Percentiles rank a stretch among this genome's conserved stretches.
Evolutionary conservation across 2,329 filamentous ascomycete genomes (phyloP).

Genomic region (Sarocladiaceae sp.): DNA sequence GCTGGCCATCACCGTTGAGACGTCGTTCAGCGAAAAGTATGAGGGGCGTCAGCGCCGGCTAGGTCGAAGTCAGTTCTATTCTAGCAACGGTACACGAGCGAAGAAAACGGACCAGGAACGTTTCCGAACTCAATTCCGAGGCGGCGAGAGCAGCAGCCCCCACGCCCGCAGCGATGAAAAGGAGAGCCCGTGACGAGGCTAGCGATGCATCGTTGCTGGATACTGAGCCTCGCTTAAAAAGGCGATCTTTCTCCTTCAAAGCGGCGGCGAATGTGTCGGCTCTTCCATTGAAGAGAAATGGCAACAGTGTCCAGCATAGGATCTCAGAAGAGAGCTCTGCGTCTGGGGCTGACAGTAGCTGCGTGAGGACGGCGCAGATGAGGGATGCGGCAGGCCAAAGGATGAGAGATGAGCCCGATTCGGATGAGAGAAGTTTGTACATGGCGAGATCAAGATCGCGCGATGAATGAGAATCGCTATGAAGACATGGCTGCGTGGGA

Average conservation of each 20-base stretch:
- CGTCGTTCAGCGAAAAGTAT: conserved; percentile 8
- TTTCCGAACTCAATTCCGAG: background rate
- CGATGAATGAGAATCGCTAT: background rate
- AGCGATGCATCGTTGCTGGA: too few species aligned
- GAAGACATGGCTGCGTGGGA: too few species aligned
- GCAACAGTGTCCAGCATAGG: conserved; percentile 25
- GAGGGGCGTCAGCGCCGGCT: conserved; percentile 20
- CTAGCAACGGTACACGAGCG: conserved; percentile 15
- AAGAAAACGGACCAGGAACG: conserved; percentile 9
- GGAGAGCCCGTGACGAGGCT: too few species aligned
- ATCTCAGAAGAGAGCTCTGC: conserved; percentile 26
- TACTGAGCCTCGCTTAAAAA: too few species aligned
- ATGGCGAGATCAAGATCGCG: background rate
- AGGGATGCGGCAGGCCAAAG: conserved; percentile 16
- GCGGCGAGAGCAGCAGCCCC: background rate
- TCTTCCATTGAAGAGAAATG: conserved; percentile 19
- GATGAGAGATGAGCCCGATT: background rate
- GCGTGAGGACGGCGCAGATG: conserved; percentile 18
- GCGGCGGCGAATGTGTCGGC: too few species aligned
- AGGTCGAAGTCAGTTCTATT: conserved; percentile 11
- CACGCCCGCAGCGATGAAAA: conserved; percentile 10
- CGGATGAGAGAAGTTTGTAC: background rate
- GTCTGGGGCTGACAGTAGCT: conserved; percentile 14
- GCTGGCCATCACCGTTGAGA: background rate
- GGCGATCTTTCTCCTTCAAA: too few species aligned